Percentiles rank a stretch among this genome's conserved stretches.
These are phyloP conservation scores for Closterium sp. DNA, from an alignment of 139 green algal genomes.

Conservation along the genomic window DNA sequence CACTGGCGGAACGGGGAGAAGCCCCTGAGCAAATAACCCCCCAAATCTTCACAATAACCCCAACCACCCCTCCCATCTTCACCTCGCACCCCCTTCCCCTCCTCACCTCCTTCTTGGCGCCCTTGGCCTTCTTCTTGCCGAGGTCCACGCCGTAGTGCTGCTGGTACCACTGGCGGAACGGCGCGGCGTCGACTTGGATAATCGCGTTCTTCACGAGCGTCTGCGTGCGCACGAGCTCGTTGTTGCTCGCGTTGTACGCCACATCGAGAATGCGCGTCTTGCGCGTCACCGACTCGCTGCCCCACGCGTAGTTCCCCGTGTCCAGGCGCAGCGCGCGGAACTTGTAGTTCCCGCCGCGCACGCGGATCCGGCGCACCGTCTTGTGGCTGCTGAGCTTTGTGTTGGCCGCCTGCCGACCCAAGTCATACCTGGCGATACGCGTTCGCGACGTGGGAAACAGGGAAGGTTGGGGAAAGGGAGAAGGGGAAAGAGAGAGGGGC, in stretches of 20 bases:
- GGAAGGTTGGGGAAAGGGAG: background rate
- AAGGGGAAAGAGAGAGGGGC: background rate
- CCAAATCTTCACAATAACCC: too few relatives aligned
- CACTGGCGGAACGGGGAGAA: too few relatives aligned
- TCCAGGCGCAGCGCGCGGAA: constrained; percentile 97
- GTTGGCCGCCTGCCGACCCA: constrained; percentile 89
- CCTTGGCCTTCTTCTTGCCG: constrained; percentile 74
- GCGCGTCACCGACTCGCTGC: constrained; percentile 80
- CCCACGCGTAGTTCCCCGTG: constrained; percentile 95
- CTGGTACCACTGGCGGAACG: constrained; percentile 81
- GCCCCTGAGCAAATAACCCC: too few relatives aligned
- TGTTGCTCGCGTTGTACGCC: constrained; percentile 98
- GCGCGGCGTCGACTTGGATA: constrained; percentile 89
- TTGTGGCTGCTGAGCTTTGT: constrained; percentile 94
- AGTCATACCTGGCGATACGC: constrained; percentile 82
- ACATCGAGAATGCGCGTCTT: constrained; percentile 96
- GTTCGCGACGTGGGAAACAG: background rate
- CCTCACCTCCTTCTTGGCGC: constrained; percentile 6
- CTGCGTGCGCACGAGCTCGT: constrained; percentile 98
- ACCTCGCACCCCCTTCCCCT: background rate
- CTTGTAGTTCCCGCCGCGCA: constrained; percentile 95
- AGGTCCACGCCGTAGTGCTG: constrained; percentile 96
- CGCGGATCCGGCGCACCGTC: constrained; percentile 82
- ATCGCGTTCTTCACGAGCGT: constrained; percentile 98
- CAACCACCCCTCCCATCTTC: too few relatives aligned